phyloP scores from a whole-genome alignment of 768 basidiomycete genomes.

The Amanita muscaria region DNA sequence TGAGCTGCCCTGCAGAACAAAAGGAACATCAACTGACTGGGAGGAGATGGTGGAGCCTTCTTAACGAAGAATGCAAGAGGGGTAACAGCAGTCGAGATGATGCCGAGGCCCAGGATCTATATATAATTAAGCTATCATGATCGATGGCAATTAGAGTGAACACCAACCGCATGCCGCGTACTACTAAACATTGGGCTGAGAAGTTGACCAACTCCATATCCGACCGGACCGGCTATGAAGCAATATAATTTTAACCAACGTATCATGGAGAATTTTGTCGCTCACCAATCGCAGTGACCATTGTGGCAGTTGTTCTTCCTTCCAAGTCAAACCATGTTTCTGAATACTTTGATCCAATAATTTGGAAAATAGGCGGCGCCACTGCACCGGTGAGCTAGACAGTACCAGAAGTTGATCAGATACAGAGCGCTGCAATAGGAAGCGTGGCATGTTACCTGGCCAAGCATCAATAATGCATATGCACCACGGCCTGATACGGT shows the following conservation, averaged over 20 bases:
- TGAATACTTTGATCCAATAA: constrained; percentile 73
- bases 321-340: constrained; percentile 77
- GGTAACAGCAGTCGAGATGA: constrained; percentile 53
- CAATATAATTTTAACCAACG: background rate
- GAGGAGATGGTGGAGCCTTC: constrained; percentile 63
- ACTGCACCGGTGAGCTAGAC: constrained; percentile 51
- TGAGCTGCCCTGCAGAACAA: too few species aligned
- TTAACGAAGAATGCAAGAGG: constrained; percentile 55
- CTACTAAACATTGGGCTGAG: constrained; percentile 54
- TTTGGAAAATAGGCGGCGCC: constrained; percentile 66
- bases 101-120: constrained; percentile 65
- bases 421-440: background rate
- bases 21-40: constrained; percentile 40
- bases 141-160: constrained; percentile 13
- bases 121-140: background rate
- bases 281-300: constrained; percentile 44
- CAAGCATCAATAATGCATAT: constrained; percentile 61
- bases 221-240: constrained; percentile 60
- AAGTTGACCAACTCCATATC: constrained; percentile 65
- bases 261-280: background rate
- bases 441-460: constrained; percentile 41
- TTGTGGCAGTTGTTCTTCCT: constrained; percentile 71
- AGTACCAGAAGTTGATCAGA: background rate
- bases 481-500: constrained; percentile 41
- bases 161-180: constrained; percentile 53